Evolutionary conservation across 305 asterid species (phyloP).

Genomic region (Coffea humblotiana): DNA sequence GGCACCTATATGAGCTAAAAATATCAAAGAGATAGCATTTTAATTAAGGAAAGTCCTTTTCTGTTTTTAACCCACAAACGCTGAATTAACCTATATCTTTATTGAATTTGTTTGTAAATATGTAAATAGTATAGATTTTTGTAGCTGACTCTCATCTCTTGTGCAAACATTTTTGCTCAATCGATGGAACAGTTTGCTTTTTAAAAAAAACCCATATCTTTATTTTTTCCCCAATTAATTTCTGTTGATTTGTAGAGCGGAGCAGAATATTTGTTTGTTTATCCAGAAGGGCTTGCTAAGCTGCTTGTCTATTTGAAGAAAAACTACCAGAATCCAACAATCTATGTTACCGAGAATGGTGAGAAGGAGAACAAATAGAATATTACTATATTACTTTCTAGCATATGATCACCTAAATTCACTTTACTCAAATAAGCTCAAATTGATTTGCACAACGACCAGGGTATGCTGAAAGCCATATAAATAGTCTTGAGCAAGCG

Average conservation of each 20-base stretch:
- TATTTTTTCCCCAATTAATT: neutral
- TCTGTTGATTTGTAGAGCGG: conserved; percentile 37
- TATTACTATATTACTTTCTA: too few relatives aligned
- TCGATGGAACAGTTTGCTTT: too few relatives aligned
- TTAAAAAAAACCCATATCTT: too few relatives aligned
- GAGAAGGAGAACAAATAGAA: neutral
- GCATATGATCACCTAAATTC: too few relatives aligned
- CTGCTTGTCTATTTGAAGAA: conserved; percentile 49
- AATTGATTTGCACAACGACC: neutral
- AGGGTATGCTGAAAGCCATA: conserved; percentile 39
- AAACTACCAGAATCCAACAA: conserved; percentile 45
- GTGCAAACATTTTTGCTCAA: too few relatives aligned
- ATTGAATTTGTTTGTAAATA: neutral
- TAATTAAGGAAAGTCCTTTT: neutral
- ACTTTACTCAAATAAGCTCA: neutral
- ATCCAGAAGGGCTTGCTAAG: conserved; percentile 53
- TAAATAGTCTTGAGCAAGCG: conserved; percentile 17
- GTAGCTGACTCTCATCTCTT: too few relatives aligned
- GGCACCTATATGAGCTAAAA: neutral
- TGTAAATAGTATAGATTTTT: too few relatives aligned
- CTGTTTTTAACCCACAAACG: neutral
- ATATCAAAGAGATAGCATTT: neutral
- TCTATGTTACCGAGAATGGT: conserved; percentile 62
- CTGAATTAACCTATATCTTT: neutral
- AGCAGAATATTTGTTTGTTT: conserved; percentile 29